These are phyloP conservation scores for Eustoma russellianum DNA, from an alignment of 257 asterid species.

Conservation along the genomic window DNA sequence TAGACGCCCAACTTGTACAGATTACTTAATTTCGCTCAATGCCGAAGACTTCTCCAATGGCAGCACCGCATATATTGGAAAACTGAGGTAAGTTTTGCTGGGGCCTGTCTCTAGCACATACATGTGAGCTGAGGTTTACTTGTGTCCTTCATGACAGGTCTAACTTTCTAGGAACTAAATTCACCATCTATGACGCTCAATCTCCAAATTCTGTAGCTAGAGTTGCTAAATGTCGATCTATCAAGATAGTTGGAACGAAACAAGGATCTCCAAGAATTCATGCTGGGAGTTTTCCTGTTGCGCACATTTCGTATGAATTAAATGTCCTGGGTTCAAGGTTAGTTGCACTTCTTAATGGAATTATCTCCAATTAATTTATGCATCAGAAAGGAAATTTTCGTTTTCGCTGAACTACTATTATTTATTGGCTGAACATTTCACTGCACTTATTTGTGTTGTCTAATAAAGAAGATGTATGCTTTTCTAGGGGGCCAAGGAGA, in stretches of 20 bases:
- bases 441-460: background rate
- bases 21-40: constrained; percentile 75
- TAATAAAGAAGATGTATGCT: constrained; percentile 7
- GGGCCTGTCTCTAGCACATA: background rate
- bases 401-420: background rate
- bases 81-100: constrained; percentile 53
- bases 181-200: constrained; percentile 83
- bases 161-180: constrained; percentile 91
- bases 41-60: constrained; percentile 75
- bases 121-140: constrained; percentile 3
- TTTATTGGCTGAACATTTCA: background rate
- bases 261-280: constrained; percentile 87
- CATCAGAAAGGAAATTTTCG: background rate
- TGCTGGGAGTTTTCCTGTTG: constrained; percentile 81
- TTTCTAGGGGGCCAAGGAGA: constrained; percentile 88
- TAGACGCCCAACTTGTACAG: constrained; percentile 81
- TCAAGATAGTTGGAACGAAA: constrained; percentile 60
- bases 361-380: background rate
- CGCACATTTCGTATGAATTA: constrained; percentile 76
- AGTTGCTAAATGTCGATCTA: constrained; percentile 62
- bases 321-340: constrained; percentile 93
- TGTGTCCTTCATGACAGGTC: constrained; percentile 46
- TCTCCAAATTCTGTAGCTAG: constrained; percentile 62
- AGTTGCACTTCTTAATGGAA: constrained; percentile 5
- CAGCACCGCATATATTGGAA: constrained; percentile 79